Conservation (phyloP, 78 protist species). For the Dictyostelium brefeldianum region DNA sequence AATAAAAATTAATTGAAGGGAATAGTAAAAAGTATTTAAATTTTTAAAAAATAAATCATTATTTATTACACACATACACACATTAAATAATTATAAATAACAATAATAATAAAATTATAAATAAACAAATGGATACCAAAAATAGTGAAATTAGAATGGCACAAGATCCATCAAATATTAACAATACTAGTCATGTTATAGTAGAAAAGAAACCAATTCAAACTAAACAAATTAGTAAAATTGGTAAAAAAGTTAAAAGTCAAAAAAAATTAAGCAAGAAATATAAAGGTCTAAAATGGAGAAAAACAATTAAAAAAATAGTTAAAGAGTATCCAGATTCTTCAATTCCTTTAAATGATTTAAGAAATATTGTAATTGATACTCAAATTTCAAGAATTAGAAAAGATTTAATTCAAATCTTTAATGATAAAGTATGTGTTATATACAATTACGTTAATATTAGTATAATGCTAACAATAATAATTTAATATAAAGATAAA, state of each 20-base stretch:
- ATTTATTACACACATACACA: too few species aligned
- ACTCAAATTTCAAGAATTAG: background rate
- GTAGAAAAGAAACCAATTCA: background rate
- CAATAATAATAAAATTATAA: background rate
- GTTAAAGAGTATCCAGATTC: conserved; percentile 15
- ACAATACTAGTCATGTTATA: background rate
- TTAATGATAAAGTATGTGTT: conserved; percentile 7
- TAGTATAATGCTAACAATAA: background rate
- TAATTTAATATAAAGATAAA: background rate
- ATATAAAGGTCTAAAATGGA: conserved; percentile 19
- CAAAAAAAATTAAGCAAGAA: background rate
- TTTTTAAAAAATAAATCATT: too few species aligned
- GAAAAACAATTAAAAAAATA: conserved; percentile 7
- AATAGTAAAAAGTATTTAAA: too few species aligned
- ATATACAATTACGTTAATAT: too few species aligned
- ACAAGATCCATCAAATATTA: background rate
- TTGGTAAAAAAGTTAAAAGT: background rate
- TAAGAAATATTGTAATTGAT: background rate
- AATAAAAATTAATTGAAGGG: too few species aligned
- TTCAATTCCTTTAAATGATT: background rate
- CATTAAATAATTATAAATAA: background rate
- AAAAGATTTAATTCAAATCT: background rate
- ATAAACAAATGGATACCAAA: background rate
- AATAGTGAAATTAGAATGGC: conserved; percentile 4
- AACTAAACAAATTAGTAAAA: background rate